Percentiles rank a stretch among this genome's conserved stretches.
These are phyloP conservation scores for Prunus dulcis DNA, from an alignment of 306 rosid genomes.

Conservation along the genomic window DNA sequence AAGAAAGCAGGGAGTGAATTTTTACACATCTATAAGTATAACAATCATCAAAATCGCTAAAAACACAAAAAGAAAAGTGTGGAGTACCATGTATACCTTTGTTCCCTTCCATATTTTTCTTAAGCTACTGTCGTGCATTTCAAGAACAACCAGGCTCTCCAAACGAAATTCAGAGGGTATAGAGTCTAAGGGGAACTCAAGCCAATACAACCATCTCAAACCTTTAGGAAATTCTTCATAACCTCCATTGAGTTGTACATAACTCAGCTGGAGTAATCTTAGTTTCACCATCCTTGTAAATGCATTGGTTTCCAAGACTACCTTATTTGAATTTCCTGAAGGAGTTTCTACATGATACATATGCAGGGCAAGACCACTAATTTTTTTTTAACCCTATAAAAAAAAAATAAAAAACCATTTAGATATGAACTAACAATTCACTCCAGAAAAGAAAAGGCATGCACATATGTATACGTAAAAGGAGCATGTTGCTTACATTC, in stretches of 20 bases:
- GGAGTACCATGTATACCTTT: not conserved
- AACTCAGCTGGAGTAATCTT: not conserved
- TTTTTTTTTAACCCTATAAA: too few species aligned
- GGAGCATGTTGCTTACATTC: too few species aligned
- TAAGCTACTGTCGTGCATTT: not conserved
- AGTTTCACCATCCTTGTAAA: too few species aligned
- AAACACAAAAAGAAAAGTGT: not conserved
- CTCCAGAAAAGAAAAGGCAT: not conserved
- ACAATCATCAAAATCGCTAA: not conserved
- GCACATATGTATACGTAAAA: not conserved
- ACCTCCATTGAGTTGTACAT: not conserved
- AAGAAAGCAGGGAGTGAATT: too few species aligned
- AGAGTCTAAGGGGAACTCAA: not conserved
- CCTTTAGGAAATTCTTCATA: slow-evolving; percentile 6
- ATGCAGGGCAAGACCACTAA: too few species aligned
- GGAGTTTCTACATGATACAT: too few species aligned
- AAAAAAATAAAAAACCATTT: too few species aligned
- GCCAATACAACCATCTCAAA: slow-evolving; percentile 8
- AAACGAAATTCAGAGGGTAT: not conserved
- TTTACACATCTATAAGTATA: not conserved
- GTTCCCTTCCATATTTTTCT: not conserved
- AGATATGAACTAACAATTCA: too few species aligned
- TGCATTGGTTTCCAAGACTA: too few species aligned
- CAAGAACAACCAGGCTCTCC: not conserved
- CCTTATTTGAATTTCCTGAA: too few species aligned